Conservation (phyloP, 1,139 yeast genomes). For the Geotrichum macrosporum region DNA sequence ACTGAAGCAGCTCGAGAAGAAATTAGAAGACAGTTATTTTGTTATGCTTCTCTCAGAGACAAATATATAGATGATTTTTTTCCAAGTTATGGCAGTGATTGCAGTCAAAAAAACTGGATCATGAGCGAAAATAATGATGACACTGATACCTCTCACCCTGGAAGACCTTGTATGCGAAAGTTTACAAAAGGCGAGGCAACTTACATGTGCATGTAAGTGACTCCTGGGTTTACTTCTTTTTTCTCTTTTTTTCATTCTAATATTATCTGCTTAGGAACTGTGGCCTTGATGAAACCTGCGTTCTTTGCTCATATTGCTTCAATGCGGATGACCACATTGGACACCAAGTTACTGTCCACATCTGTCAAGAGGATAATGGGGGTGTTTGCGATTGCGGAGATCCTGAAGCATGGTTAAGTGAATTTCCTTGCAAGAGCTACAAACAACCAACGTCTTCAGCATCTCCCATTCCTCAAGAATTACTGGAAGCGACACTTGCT, state of each 20-base stretch:
- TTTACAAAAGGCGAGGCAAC: conserved; percentile 80
- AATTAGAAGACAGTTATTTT: conserved; percentile 48
- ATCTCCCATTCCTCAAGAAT: conserved; percentile 30
- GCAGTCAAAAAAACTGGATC: conserved; percentile 23
- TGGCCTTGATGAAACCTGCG: conserved; percentile 82
- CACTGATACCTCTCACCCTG: conserved; percentile 48
- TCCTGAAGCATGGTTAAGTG: conserved; percentile 64
- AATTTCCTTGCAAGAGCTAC: conserved; percentile 49
- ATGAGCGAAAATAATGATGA: conserved; percentile 26
- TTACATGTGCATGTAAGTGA: conserved; percentile 56
- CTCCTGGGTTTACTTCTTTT: no score
- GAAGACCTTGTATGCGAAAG: conserved; percentile 71
- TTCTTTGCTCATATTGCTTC: conserved; percentile 75
- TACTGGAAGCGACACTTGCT: conserved; percentile 28
- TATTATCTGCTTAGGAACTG: conserved; percentile 47
- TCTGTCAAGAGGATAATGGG: conserved; percentile 75
- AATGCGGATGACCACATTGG: conserved; percentile 65
- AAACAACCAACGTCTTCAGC: conserved; percentile 25
- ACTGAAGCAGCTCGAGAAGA: conserved; percentile 34
- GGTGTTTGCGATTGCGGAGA: conserved; percentile 98
- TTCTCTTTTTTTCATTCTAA: neutral
- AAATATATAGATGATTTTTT: conserved; percentile 48
- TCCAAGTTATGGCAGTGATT: conserved; percentile 34
- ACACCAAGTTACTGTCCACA: conserved; percentile 69
- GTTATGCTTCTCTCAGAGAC: conserved; percentile 50